These are phyloP conservation scores for Syncephalastrum monosporum DNA, from an alignment of 371 early-diverging fungal species.

Conservation along the genomic window DNA sequence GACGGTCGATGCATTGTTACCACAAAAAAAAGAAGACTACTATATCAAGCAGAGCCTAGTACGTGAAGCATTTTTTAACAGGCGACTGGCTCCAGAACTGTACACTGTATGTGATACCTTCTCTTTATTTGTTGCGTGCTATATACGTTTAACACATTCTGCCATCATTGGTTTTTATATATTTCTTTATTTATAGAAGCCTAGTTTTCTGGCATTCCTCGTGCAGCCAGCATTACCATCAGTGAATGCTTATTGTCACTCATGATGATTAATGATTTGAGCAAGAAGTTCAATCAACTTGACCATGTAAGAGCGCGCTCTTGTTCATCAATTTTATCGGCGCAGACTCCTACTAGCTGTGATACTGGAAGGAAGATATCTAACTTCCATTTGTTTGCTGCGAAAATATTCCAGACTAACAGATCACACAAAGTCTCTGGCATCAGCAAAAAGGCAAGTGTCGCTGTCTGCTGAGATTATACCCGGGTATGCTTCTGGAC, in stretches of 20 bases:
- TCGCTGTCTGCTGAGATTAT: constrained; percentile 12
- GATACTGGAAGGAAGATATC: constrained; percentile 16
- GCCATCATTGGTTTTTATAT: too few species aligned
- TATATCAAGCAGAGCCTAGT: constrained; percentile 23
- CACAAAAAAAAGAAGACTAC: constrained; percentile 10
- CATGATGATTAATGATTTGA: constrained; percentile 10
- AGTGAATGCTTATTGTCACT: constrained; percentile 13
- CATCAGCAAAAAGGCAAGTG: constrained; percentile 19
- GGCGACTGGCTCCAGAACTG: too few species aligned
- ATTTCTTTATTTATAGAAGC: neutral
- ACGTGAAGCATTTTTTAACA: constrained; percentile 28
- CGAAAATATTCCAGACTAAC: constrained; percentile 12
- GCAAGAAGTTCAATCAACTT: constrained; percentile 9
- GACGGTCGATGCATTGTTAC: constrained; percentile 21
- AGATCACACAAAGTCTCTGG: constrained; percentile 20
- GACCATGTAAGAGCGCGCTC: constrained; percentile 3
- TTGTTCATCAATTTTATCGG: constrained; percentile 5
- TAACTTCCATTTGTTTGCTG: constrained; percentile 15
- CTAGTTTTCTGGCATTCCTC: constrained; percentile 16
- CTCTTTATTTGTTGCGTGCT: too few species aligned
- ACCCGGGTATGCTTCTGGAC: constrained; percentile 13
- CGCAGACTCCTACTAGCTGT: constrained; percentile 13
- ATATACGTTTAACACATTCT: too few species aligned
- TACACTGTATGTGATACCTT: too few species aligned
- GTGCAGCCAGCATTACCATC: constrained; percentile 8